phyloP scores from a whole-genome alignment of 1,139 yeast genomes.

The Petasospora rhodanensis region DNA sequence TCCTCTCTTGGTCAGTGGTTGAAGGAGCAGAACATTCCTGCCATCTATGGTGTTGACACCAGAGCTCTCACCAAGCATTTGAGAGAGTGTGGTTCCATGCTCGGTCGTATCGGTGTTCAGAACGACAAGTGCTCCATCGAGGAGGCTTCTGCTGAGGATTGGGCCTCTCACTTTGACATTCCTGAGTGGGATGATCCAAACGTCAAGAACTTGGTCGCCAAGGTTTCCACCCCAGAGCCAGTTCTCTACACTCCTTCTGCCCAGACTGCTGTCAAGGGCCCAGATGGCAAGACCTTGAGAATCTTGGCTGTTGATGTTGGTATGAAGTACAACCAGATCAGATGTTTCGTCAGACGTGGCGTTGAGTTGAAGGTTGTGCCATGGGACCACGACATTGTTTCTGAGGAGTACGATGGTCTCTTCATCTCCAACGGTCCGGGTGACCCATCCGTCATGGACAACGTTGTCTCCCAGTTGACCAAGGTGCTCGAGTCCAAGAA shows the following conservation, averaged over 20 bases:
- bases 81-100: slow-evolving; percentile 88
- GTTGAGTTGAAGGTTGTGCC: slow-evolving; percentile 96
- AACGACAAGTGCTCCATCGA: slow-evolving; percentile 39
- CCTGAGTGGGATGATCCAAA: slow-evolving; percentile 96
- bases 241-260: slow-evolving; percentile 62
- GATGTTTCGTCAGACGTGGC: slow-evolving; percentile 95
- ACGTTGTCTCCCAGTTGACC: slow-evolving; percentile 56
- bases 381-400: slow-evolving; percentile 82
- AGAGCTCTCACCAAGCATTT: slow-evolving; percentile 90
- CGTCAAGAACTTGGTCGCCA: slow-evolving; percentile 82
- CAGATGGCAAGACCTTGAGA: slow-evolving; percentile 73
- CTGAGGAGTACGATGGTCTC: slow-evolving; percentile 85
- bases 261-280: slow-evolving; percentile 49
- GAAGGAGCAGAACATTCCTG: slow-evolving; percentile 87
- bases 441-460: slow-evolving; percentile 85
- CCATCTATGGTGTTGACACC: slow-evolving; percentile 96
- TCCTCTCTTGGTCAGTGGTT: slow-evolving; percentile 95
- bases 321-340: slow-evolving; percentile 95
- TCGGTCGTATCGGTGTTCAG: slow-evolving; percentile 76
- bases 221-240: slow-evolving; percentile 78
- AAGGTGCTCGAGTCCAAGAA: slow-evolving; percentile 56
- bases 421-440: slow-evolving; percentile 99
- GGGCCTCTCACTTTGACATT: slow-evolving; percentile 63
- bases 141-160: slow-evolving; percentile 39
- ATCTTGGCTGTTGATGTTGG: slow-evolving; percentile 95